phyloP scores from a whole-genome alignment of 768 basidiomycete species.

The Kwoniella sp. region DNA sequence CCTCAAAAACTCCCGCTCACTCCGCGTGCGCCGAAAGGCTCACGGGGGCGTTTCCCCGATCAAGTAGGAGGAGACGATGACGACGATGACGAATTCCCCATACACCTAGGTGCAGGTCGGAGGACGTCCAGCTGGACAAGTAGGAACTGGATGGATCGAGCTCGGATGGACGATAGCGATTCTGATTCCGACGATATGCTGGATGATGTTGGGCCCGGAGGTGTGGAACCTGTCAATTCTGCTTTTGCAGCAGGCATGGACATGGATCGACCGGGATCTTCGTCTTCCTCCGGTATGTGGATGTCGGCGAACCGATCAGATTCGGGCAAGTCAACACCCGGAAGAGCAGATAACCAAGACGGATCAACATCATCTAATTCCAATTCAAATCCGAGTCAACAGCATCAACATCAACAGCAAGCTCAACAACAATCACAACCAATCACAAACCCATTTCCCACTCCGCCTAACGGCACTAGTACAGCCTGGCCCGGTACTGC shows the following conservation, averaged over 20 bases:
- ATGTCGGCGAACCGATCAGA: constrained; percentile 11
- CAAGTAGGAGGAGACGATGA: constrained; percentile 49
- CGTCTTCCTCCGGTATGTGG: constrained; percentile 23
- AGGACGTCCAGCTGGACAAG: constrained; percentile 25
- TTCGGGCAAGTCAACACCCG: constrained; percentile 40
- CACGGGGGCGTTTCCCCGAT: constrained; percentile 47
- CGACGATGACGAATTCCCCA: constrained; percentile 33
- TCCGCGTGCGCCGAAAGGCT: constrained; percentile 35
- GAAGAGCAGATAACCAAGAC: constrained; percentile 1
- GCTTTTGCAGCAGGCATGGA: constrained; percentile 53
- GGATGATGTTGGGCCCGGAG: constrained; percentile 19
- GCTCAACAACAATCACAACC: not conserved
- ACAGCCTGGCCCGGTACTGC: constrained; percentile 19
- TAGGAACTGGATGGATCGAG: constrained; percentile 31
- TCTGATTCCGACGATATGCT: constrained; percentile 43
- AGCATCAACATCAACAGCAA: not conserved
- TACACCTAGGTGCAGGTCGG: constrained; percentile 6
- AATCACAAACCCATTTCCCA: constrained; percentile 20
- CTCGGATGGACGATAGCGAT: constrained; percentile 29
- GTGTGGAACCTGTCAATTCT: constrained; percentile 41
- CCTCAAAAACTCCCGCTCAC: constrained; percentile 44
- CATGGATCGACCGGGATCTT: constrained; percentile 43
- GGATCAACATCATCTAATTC: constrained; percentile 2
- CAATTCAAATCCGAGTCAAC: constrained; percentile 3
- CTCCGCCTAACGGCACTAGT: constrained; percentile 25